Base-by-base conservation (phyloP, 352 stramenopile genomes). In the Globisporangium paroecandrum region DNA sequence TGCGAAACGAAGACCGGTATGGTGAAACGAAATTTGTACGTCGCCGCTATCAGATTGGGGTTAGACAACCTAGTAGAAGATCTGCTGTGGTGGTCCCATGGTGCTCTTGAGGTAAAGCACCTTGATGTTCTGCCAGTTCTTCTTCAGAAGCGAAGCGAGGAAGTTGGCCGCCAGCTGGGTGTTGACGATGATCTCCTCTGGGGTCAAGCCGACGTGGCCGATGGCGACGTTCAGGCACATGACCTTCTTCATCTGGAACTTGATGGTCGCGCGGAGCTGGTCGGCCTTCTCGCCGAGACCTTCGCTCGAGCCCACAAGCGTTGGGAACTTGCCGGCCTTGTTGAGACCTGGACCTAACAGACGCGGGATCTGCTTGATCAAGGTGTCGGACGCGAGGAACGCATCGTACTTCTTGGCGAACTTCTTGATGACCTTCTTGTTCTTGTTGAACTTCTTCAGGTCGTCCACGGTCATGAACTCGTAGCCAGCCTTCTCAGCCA, bases 201-300 rank as follows among this genome's bases (percentile, higher is more conserved):
- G 89, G 15, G 87, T 79, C 62, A 99, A 94, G 15, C 84, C 81
- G 32, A 99, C 94, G 87, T 99, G 98, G 78, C 94, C 98, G 64
- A 99, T 97, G 71, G 97, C 96, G 55, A 99, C 95, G 83, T 98
- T 99, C 15, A 99, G 80, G 89, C 97, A 99, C 94, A 99, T 98
- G 69, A 99, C 98, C 91, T 99, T 99, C 96, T 99, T 99, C 97
- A 99, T 99, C 91, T 99, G 98, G 91, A 99, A 99, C 93, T 99
- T 99, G 92, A 99, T 99, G 69, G 97, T 99, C 65, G 95, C 93
- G 68, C 98, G 98, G 66, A 99, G 85, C 74, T 96, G 91, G 71
- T 99, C 96, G 64, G 98, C 97, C 94, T 99, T 99, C 67, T 98
- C 96, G 68, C 97, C 93, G 69, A 99, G 94, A 67, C 98, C 95